Conservation (phyloP, 257 asterid species). For the Solanum okadae region DNA sequence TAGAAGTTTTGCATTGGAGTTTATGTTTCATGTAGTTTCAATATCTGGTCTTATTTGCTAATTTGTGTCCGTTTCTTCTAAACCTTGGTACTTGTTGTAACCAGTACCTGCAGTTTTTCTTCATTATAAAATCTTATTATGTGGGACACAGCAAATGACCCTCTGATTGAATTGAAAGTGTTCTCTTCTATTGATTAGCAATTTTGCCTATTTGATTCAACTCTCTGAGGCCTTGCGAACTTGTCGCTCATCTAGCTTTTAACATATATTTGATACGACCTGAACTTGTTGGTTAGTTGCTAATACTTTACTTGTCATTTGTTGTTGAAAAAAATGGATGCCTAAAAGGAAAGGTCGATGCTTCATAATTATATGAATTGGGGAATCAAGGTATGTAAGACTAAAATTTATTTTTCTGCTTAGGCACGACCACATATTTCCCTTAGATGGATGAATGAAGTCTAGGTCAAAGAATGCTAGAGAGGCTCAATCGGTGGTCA, state of each 20-base stretch:
- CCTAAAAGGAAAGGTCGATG: background rate
- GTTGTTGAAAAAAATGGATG: background rate
- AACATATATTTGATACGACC: background rate
- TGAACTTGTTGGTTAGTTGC: background rate
- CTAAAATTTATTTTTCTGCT: background rate
- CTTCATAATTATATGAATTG: background rate
- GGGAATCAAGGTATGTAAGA: background rate
- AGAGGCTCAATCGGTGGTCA: too few species aligned
- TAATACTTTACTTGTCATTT: background rate
- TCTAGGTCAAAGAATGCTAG: too few species aligned
- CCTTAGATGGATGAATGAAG: too few species aligned
- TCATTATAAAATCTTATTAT: background rate
- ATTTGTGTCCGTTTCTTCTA: background rate
- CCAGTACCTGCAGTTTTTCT: background rate
- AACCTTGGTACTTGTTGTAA: background rate
- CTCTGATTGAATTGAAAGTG: background rate
- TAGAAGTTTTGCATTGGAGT: background rate
- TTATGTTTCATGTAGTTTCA: background rate
- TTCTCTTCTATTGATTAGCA: background rate
- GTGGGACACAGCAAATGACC: background rate
- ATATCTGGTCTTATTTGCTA: background rate
- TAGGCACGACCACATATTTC: too few species aligned
- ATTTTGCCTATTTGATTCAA: background rate
- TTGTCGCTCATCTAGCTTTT: background rate
- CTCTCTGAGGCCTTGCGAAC: background rate